These are phyloP conservation scores for Rostrohypoxylon terebratum DNA, from an alignment of 495 filamentous ascomycete genomes.

Conservation along the genomic window DNA sequence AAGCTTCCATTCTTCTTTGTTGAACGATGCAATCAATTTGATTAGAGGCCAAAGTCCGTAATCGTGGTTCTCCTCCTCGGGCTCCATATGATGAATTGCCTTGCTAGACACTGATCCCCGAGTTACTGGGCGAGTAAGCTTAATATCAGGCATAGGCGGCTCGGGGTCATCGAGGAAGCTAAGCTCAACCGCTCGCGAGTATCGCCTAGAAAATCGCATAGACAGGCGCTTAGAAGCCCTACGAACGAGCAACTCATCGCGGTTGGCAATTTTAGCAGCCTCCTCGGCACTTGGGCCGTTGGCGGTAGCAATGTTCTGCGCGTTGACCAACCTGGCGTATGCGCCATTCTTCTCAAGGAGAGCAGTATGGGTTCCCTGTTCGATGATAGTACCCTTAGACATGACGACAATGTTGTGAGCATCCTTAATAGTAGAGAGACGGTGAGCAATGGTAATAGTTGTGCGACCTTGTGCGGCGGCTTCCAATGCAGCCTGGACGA, in stretches of 20 bases:
- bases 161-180: slow-evolving; percentile 65
- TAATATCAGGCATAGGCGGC: slow-evolving; percentile 63
- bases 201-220: slow-evolving; percentile 7
- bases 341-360: slow-evolving; percentile 70
- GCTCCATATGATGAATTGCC: slow-evolving; percentile 66
- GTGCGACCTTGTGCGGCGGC: slow-evolving; percentile 89
- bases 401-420: slow-evolving; percentile 98
- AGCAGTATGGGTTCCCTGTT: slow-evolving; percentile 84
- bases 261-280: slow-evolving; percentile 56
- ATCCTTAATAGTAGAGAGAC: slow-evolving; percentile 91
- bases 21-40: slow-evolving; percentile 86
- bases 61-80: slow-evolving; percentile 60
- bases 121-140: slow-evolving; percentile 72
- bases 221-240: slow-evolving; percentile 54
- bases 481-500: slow-evolving; percentile 93
- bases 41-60: slow-evolving; percentile 85
- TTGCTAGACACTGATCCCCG: slow-evolving; percentile 76
- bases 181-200: slow-evolving; percentile 24
- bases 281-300: slow-evolving; percentile 65
- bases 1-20: slow-evolving; percentile 74
- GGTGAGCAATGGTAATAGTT: slow-evolving; percentile 95
- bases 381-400: slow-evolving; percentile 83
- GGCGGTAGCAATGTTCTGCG: slow-evolving; percentile 78
- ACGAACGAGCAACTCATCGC: slow-evolving; percentile 62
- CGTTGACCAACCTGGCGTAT: slow-evolving; percentile 83